Evolutionary conservation across 768 basidiomycete genomes (phyloP), one percentile per base, ranked within the genome.

Genomic region (Pleurotus platypus): DNA sequence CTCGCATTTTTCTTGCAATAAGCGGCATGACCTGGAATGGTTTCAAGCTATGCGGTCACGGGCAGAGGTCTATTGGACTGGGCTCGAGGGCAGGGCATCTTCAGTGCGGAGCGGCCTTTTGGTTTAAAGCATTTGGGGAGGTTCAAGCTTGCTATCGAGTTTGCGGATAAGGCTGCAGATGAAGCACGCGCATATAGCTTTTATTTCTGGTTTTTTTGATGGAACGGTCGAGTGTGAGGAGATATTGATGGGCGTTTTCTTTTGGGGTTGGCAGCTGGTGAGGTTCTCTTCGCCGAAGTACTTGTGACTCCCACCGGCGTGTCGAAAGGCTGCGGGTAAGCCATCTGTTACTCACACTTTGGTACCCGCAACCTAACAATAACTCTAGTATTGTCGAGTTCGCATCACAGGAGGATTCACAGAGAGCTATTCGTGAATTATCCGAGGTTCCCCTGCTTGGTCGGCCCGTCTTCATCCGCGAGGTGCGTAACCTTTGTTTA

Each of bases 281-380:
- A 95, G 82, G 95, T 98, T 70, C 88, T 96, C 74, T 99, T 99
- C 86, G 92, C 96, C 84, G 96, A 99, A 87, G 94, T 99, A 65
- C 86, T 99, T 68, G 80, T 94, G 64, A 97, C 97, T 5, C 96
- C 96, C 13, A 95, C 91, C 18, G 96, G 96, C 27, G 85, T 96
- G 55, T 98, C 95, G 22, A 99, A 99, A 73, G 96, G 96, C 70
- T 99, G 96, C 87, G 96, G 96, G 97, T 98, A 67, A 75, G 95
- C 83, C 18, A 42, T 42, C 50, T 46, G 38, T 26, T 46, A 38
- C 13, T 54, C 47, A 45, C 13, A 47, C 38, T 58, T 40, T 37
- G 43, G 9, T 43, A 40, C 26, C 30, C 24, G 24, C 46, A 35
- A 60, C 75, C 11, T 49, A 7, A 66, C 26, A 3, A 8, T 38